phyloP scores from a whole-genome alignment of 441 rosid species.

The Corymbia calophylla region DNA sequence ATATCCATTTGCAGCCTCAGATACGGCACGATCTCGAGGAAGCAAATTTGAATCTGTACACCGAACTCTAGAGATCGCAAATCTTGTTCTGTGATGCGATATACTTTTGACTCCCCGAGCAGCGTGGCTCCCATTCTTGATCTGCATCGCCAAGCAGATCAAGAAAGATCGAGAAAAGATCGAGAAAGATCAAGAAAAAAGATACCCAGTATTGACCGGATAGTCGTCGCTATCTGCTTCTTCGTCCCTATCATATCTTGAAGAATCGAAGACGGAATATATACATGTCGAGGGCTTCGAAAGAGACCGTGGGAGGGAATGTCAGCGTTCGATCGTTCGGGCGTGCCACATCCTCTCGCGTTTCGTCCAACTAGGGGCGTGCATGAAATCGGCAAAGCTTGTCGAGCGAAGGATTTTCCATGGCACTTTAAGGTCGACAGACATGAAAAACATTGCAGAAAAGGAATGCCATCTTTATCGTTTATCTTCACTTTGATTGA shows the following conservation, averaged over 20 bases:
- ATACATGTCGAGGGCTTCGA: neutral
- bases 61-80: neutral
- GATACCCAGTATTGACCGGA: neutral
- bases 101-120: neutral
- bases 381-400: neutral
- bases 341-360: neutral
- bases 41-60: neutral
- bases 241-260: neutral
- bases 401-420: neutral
- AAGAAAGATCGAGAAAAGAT: neutral
- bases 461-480: neutral
- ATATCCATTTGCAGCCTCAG: neutral
- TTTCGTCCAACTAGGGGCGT: neutral
- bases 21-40: neutral
- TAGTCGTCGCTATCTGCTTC: neutral
- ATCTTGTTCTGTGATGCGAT: neutral
- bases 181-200: neutral
- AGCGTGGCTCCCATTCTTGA: neutral
- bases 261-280: neutral
- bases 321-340: neutral
- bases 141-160: neutral
- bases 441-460: neutral
- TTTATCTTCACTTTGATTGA: neutral
- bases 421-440: neutral
- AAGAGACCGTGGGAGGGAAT: neutral